These are phyloP conservation scores for Solanum habrochaites DNA, from an alignment of 257 asterid species.

Conservation along the genomic window DNA sequence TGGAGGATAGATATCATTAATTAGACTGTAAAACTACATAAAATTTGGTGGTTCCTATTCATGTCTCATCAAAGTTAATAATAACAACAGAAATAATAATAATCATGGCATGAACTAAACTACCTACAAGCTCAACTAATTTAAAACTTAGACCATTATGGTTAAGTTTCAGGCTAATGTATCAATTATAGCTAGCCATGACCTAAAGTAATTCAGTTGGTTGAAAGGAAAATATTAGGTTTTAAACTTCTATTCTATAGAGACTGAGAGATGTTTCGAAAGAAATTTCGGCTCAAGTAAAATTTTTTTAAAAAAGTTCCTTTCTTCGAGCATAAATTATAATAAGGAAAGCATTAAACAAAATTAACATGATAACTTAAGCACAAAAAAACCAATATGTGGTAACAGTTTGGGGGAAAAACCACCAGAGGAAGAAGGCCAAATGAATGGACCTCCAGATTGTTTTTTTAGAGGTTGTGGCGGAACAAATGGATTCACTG, in stretches of 20 bases:
- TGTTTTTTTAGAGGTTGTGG: conserved; percentile 1
- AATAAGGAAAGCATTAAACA: no score
- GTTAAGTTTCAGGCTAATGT: neutral
- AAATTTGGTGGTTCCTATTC: neutral
- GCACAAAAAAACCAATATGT: no score
- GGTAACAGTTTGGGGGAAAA: conserved; percentile 36
- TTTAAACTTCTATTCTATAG: no score
- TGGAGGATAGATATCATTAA: conserved; percentile 52
- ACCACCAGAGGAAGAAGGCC: conserved; percentile 64
- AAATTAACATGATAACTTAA: no score
- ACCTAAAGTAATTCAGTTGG: no score
- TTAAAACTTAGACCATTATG: neutral
- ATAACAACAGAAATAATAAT: neutral
- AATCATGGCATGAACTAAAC: neutral
- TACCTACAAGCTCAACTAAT: neutral
- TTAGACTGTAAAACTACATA: conserved; percentile 57
- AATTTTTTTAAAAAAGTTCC: no score
- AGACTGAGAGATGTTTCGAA: no score
- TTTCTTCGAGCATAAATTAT: no score
- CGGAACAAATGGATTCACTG: conserved; percentile 30
- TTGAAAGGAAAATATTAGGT: no score
- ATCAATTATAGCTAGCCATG: neutral
- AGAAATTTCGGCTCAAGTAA: no score
- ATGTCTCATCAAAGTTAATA: neutral
- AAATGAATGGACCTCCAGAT: conserved; percentile 20